Evolutionary conservation across 257 asterid species (phyloP).

Genomic region (Paraleonurus japonicus): DNA sequence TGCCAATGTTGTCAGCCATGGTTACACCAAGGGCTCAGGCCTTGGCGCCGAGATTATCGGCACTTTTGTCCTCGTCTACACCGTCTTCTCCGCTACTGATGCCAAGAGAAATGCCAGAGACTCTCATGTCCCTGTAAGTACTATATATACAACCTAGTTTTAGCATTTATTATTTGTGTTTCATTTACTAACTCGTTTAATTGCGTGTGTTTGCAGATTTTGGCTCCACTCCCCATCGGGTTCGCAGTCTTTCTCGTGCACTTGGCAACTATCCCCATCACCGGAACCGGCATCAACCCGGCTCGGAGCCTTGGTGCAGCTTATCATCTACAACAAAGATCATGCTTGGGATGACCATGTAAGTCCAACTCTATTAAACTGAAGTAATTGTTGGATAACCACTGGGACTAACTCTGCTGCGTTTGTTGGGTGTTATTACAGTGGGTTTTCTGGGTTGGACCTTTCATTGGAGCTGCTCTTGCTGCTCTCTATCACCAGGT

Average conservation of each 20-base stretch:
- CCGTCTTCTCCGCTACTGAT: slow-evolving; percentile 83
- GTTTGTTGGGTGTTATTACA: slow-evolving; percentile 20
- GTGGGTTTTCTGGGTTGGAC: slow-evolving; percentile 89
- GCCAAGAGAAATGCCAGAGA: slow-evolving; percentile 90
- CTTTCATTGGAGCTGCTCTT: slow-evolving; percentile 75
- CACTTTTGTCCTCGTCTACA: slow-evolving; percentile 75
- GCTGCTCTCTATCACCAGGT: slow-evolving; percentile 77
- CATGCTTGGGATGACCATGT: slow-evolving; percentile 80
- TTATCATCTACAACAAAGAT: slow-evolving; percentile 57
- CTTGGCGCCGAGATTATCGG: slow-evolving; percentile 85
- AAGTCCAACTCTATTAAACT: slow-evolving; percentile 16
- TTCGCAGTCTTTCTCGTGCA: slow-evolving; percentile 78
- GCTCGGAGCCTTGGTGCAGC: slow-evolving; percentile 84
- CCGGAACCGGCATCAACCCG: slow-evolving; percentile 83
- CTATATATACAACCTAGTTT: background rate
- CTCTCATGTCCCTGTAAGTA: slow-evolving; percentile 79
- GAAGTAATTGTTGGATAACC: background rate
- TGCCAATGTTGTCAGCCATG: slow-evolving; percentile 57
- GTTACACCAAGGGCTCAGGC: slow-evolving; percentile 74
- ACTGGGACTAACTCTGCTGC: background rate
- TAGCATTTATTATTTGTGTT: background rate
- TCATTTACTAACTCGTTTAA: background rate
- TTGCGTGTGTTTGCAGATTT: slow-evolving; percentile 35
- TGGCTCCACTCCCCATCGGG: slow-evolving; percentile 87
- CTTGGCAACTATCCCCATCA: slow-evolving; percentile 79